Conservation (phyloP, 352 stramenopile species). For the Paralagenidium karlingii region DNA sequence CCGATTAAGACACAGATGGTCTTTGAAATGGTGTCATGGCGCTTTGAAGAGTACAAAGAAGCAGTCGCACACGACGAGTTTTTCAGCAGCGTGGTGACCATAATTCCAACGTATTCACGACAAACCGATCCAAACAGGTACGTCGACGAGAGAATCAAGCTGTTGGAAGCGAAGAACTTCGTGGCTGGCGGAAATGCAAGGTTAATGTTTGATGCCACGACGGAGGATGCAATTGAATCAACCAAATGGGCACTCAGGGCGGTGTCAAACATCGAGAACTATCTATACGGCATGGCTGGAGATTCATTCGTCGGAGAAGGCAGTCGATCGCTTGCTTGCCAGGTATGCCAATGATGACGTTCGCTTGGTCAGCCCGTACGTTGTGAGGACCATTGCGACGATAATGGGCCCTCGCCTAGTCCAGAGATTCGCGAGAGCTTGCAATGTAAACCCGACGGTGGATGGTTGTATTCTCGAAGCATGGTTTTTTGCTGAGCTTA, state of each 20-base stretch:
- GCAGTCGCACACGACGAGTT: background rate
- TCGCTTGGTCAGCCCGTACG: conserved; percentile 5
- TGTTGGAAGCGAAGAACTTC: conserved; percentile 6
- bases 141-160: conserved; percentile 1
- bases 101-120: conserved; percentile 3
- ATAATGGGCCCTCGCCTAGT: conserved; percentile 2
- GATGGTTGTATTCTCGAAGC: conserved; percentile 8
- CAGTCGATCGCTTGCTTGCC: conserved; percentile 3
- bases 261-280: conserved; percentile 3
- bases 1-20: too few relatives aligned
- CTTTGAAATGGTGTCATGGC: conserved; percentile 2
- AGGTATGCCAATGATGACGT: conserved; percentile 4
- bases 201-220: conserved; percentile 6
- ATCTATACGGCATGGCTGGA: conserved; percentile 2
- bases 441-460: conserved; percentile 6
- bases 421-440: conserved; percentile 2
- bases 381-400: conserved; percentile 5
- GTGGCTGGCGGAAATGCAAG: conserved; percentile 4
- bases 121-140: conserved; percentile 1
- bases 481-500: conserved; percentile 9
- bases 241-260: conserved; percentile 1
- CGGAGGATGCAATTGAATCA: background rate
- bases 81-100: background rate
- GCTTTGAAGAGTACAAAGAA: conserved; percentile 3
- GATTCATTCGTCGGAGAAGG: conserved; percentile 2